Conservation (phyloP, 495 filamentous ascomycete genomes). For the Aspergillus carlsbadensis region DNA sequence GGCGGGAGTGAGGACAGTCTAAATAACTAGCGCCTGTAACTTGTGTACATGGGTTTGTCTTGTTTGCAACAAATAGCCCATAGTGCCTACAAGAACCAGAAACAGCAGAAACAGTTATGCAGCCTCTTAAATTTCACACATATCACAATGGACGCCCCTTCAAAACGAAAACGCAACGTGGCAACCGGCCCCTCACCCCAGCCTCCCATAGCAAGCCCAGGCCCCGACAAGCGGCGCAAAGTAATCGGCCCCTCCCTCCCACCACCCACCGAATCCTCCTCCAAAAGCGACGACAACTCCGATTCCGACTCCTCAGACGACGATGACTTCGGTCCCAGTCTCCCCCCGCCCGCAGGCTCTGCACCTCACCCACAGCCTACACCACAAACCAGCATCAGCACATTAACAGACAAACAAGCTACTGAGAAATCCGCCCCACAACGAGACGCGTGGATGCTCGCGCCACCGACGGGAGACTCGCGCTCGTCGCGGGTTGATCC, state of each 20-base stretch:
- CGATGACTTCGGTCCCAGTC: conserved; percentile 78
- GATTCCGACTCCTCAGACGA: conserved; percentile 47
- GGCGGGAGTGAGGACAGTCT: too few species aligned
- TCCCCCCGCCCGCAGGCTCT: conserved; percentile 55
- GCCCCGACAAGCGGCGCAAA: conserved; percentile 26
- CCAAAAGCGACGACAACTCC: conserved; percentile 21
- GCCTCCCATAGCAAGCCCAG: not conserved
- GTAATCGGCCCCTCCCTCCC: conserved; percentile 37
- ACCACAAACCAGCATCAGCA: conserved; percentile 18
- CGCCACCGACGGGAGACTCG: conserved; percentile 61
- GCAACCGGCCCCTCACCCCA: not conserved
- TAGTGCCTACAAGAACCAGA: too few species aligned
- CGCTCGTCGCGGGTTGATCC: conserved; percentile 74
- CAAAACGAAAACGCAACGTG: conserved; percentile 14
- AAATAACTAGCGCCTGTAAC: not conserved
- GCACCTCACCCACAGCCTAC: conserved; percentile 9
- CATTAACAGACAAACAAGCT: conserved; percentile 11
- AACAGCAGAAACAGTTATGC: too few species aligned
- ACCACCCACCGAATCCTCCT: conserved; percentile 21
- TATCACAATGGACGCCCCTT: conserved; percentile 15
- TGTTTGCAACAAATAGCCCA: conserved; percentile 2
- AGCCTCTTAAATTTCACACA: not conserved
- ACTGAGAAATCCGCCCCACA: conserved; percentile 23
- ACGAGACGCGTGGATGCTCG: conserved; percentile 94
- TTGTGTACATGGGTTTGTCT: not conserved